Conservation (phyloP, 192 early-diverging fungal genomes). For the Backusella mclennaniae region DNA sequence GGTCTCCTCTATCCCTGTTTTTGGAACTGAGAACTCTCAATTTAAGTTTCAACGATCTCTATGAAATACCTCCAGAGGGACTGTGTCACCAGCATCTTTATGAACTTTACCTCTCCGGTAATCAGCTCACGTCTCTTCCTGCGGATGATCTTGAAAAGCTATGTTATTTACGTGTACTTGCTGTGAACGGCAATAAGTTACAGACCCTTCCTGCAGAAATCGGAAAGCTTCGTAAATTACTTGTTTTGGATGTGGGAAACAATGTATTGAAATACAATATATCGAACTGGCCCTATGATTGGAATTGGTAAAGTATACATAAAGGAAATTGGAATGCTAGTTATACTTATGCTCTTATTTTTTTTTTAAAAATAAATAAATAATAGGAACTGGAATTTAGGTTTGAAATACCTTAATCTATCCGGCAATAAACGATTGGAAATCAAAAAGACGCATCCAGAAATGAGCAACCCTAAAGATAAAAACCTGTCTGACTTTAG, state of each 20-base stretch:
- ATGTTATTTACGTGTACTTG: slow-evolving; percentile 67
- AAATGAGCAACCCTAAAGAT: slow-evolving; percentile 20
- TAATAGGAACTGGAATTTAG: slow-evolving; percentile 82
- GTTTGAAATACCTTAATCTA: slow-evolving; percentile 87
- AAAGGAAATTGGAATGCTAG: neutral
- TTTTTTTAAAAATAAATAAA: neutral
- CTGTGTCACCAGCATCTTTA: slow-evolving; percentile 67
- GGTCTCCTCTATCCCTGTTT: slow-evolving; percentile 69
- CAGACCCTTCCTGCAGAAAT: slow-evolving; percentile 88
- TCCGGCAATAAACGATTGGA: slow-evolving; percentile 89
- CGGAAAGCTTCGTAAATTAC: slow-evolving; percentile 75
- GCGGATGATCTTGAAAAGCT: slow-evolving; percentile 83
- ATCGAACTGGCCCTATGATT: slow-evolving; percentile 93
- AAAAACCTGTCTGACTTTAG: slow-evolving; percentile 73
- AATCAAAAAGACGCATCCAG: slow-evolving; percentile 60
- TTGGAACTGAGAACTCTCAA: slow-evolving; percentile 75
- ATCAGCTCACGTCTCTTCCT: slow-evolving; percentile 77
- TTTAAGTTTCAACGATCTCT: slow-evolving; percentile 79
- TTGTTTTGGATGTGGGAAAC: slow-evolving; percentile 81
- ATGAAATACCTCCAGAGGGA: slow-evolving; percentile 77
- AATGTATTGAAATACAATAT: slow-evolving; percentile 92
- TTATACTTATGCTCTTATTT: neutral
- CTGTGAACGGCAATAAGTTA: slow-evolving; percentile 89
- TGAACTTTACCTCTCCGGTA: slow-evolving; percentile 83
- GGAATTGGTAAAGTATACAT: slow-evolving; percentile 74